A percentile compares a stretch with the other conserved stretches of the same genome.
These are phyloP conservation scores for Paraphoma sp. DNA, from an alignment of 2,329 filamentous ascomycete species.

Conservation along the genomic window DNA sequence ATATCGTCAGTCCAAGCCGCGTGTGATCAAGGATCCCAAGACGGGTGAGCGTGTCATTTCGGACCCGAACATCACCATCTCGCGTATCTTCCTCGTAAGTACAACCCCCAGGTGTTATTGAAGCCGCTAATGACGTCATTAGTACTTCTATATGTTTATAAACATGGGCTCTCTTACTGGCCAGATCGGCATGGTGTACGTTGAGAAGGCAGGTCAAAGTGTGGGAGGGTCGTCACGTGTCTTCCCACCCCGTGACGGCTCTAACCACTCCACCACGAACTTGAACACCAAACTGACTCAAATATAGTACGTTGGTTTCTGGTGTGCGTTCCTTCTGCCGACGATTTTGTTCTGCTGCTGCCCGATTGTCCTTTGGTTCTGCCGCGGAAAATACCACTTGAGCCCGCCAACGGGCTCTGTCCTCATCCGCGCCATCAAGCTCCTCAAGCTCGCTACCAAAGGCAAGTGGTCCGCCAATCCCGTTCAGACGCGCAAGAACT, in stretches of 20 bases:
- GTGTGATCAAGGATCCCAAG: conserved; percentile 59
- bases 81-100: conserved; percentile 61
- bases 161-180: conserved; percentile 69
- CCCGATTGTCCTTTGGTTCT: conserved; percentile 66
- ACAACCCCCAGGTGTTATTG: no score
- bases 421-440: conserved; percentile 68
- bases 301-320: conserved; percentile 56
- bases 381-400: conserved; percentile 67
- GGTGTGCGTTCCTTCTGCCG: conserved; percentile 72
- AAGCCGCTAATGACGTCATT: no score
- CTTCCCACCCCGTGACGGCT: no score
- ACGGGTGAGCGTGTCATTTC: conserved; percentile 73
- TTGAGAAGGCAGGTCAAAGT: conserved; percentile 76
- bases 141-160: conserved; percentile 26
- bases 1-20: conserved; percentile 65
- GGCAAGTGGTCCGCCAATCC: conserved; percentile 69
- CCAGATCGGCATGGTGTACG: conserved; percentile 75
- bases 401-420: conserved; percentile 75
- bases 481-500: conserved; percentile 63
- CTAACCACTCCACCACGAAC: no score
- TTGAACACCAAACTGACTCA: no score
- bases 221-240: conserved; percentile 52
- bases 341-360: conserved; percentile 69
- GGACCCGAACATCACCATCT: conserved; percentile 72
- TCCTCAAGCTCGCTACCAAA: conserved; percentile 68